Evolutionary conservation across 1,284 basidiomycete species (phyloP), one percentile per base, ranked within the genome.

Genomic region (Ustilago tritici): DNA sequence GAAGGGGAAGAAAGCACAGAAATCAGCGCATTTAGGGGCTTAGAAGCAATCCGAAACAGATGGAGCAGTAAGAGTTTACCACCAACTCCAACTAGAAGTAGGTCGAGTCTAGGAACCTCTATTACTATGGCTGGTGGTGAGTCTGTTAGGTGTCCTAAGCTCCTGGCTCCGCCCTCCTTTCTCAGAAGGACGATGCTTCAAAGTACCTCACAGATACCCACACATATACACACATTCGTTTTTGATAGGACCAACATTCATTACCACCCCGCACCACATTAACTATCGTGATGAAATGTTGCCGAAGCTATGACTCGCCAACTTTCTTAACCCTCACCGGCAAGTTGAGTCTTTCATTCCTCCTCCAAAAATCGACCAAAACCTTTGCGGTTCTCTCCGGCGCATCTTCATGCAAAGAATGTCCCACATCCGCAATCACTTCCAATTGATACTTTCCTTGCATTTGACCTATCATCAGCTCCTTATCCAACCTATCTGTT

Each of bases 381-480:
- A 93, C 91, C 69, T 92, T 90, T 0, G 95, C 95, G 2, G 95
- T 88, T 19, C 89, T 89, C 1, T 89, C 91, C 0, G 95, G 95
- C 79, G 95, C 91, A 82, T 98, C 95, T 92, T 98, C 95, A 63
- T 98, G 96, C 50, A 99, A 86, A 88, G 96, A 93, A 84, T 99
- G 96, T 0, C 96, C 96, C 0, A 94, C 94, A 23, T 91, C 91
- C 4, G 90, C 90, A 73, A 97, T 90, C 32, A 98, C 94, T 28
- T 91, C 91, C 81, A 98, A 90, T 87, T 98, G 96, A 87, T 98
- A 98, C 86, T 98, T 98, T 65, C 82, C 84, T 70, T 87, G 87
- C 96, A 99, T 98, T 87, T 99, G 96, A 0, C 95, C 97, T 56
- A 99, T 95, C 93, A 97, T 98, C 47, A 99, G 89, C 76, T 94